Base-by-base conservation (phyloP, 2,329 filamentous ascomycete species). In the Aspergillus brunneoviolaceus region DNA sequence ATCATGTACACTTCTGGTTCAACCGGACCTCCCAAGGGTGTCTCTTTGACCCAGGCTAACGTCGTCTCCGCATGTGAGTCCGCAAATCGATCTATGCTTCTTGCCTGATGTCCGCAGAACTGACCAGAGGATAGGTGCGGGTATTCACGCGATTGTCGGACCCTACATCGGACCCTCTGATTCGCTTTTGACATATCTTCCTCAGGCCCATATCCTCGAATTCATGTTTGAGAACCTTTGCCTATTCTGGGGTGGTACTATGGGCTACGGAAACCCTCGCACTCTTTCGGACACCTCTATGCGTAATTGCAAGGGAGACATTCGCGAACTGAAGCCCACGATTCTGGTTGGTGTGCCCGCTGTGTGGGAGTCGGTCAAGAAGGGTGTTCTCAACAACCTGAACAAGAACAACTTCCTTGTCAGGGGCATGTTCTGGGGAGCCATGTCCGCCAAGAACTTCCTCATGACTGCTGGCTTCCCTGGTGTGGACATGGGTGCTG, bases 291-390 rank as follows among this genome's bases (percentile, higher is more conserved):
- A 98, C 73, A 78, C 81, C 3, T 96, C 90, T 21, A 89, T 96
- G 77, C 88, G 89, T 66, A 95, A 98, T 77, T 97, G 91, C 80
- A 87, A 88, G 67, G 94, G 95, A 68, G 95, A 99, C 70, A 96
- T 99, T 79, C 89, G 90, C 62, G 93, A 97, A 72, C 89, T 98
- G 74, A 85, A 85, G 68, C 95, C 95, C 1, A 96, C 92, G 2
- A 85, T 97, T 72, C 85, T 99, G 74, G 90, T 97, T 45, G 95
- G 95, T 75, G 95, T 99, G 3, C 95, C 95, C 1, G 93, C 96
- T 60, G 89, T 99, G 33, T 99, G 94, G 93, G 95, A 99, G 79
- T 93, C 91, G 1, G 89, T 99, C 70, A 94, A 92, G 82, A 99
- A 99, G 82, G 95, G 95, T 57, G 90, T 99, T 70, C 81, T 94